Evolutionary conservation across 306 rosid species (phyloP), one percentile per base, ranked within the genome.

Genomic region (Vicia villosa): DNA sequence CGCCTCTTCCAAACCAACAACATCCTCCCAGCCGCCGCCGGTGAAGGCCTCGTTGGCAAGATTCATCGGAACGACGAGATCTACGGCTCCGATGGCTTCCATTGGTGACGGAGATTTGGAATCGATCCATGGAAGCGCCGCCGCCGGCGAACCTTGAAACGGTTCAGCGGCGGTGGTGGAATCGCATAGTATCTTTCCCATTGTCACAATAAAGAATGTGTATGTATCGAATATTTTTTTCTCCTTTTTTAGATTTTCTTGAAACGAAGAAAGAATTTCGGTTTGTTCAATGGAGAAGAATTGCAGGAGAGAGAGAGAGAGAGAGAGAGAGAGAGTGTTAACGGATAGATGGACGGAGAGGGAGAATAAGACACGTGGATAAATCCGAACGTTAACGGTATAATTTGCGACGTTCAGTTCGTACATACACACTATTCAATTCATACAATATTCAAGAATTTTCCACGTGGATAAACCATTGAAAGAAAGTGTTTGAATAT

Each of bases 161-260:
- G 90, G 68, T 49, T 94, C 97, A n/a, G 95, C 81, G 55, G 89
- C 92, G 40, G 96, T 71, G 50, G 92, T 66, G 22, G 98, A 90
- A 81, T 94, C 96, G 52, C 92, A 94, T 1, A 94, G 82, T 6
- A 94, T 79, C 57, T 94, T 94, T 49, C 98, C 98, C 98, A 94
- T 90, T 85, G 41, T 45, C 8, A 5, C n/a, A 68, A 26, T 8
- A 66, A 57, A 19, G 64, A 78, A 72, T 37, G 51, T 61, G 56
- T 52, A 71, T n/a, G 43, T 43, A 17, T 8, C 40, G 43, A 54
- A 22, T 1, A 1, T 38, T 10, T 22, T 52, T 66, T 28, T 52
- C 21, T 52, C 71, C 11, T 20, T 47, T 40, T 62, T 20, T 9
- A 34, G 38, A 34, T 3, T 3, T n/a, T 46, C 24, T 41, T 17